Evolutionary conservation across 1,139 yeast genomes (phyloP), one percentile per base, ranked within the genome.

Genomic region (Pichia sp.): DNA sequence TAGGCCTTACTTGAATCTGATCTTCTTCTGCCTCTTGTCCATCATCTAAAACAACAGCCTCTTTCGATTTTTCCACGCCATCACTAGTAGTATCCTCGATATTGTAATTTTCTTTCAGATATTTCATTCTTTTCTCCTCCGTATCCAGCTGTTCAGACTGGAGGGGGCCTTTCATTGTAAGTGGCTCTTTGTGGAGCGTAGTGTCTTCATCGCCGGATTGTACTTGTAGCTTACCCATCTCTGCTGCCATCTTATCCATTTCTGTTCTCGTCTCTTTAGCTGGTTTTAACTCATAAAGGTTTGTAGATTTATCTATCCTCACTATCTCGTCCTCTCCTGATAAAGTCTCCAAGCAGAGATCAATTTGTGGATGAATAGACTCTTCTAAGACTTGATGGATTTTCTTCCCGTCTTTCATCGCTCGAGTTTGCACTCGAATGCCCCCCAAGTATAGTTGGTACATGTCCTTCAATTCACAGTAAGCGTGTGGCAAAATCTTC

Each of bases 351-450:
- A 61, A 29, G 19, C 45, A 44, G 15, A 62, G 43, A 7, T 52
- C 38, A 2, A 55, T 45, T 16, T 57, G 60, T 4, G 66, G 64
- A 64, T 81, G 84, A 0, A 74, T 64, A 26, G 62, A 66, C 5
- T 62, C 57, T 62, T 82, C 87, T 26, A 80, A 66, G 15, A 61
- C 58, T 31, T 65, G 67, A 65, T 80, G 88, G 42, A 70, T 70
- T 32, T 60, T 58, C 13, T 67, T 64, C 1, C 85, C 87, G 19
- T 67, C 57, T 13, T 55, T 59, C 73, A 79, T 75, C 3, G 72
- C 67, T 6, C 59, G 63, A 1, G 72, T 70, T 23, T 54, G 59
- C 26, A 68, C 69, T 19, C 62, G 62, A n/a, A 47, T 26, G 3
- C 52, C 53, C 3, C 61, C 61, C 13, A 56, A 43, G 43, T 63